Conservation (phyloP, 169 alveolate species). For the Cryptosporidium muris region DNA sequence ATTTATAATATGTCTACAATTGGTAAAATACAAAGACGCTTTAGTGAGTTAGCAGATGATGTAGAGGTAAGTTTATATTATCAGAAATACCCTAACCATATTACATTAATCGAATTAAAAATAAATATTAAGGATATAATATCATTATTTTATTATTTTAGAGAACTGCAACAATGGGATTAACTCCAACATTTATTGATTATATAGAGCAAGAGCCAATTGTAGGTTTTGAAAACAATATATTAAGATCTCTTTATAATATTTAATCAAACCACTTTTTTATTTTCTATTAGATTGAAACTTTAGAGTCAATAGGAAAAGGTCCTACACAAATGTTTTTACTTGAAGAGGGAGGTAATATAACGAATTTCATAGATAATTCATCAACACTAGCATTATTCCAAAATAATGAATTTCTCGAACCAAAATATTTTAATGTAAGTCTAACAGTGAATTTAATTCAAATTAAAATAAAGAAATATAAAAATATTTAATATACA, state of each 20-base stretch:
- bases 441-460: conserved; percentile 6
- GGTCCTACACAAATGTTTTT: conserved; percentile 42
- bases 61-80: conserved; percentile 40
- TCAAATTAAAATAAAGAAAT: background rate
- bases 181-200: conserved; percentile 65
- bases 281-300: conserved; percentile 5
- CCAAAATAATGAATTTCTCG: conserved; percentile 35
- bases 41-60: conserved; percentile 39
- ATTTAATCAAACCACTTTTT: background rate
- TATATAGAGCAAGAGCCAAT: conserved; percentile 67
- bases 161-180: conserved; percentile 52
- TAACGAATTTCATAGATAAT: conserved; percentile 39
- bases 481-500: too few species aligned
- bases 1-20: conserved; percentile 63
- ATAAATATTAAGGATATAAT: too few species aligned
- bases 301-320: conserved; percentile 46
- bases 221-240: conserved; percentile 28
- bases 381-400: conserved; percentile 42
- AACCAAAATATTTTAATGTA: conserved; percentile 47
- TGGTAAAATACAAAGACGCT: conserved; percentile 61
- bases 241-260: background rate
- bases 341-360: conserved; percentile 59
- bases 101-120: background rate
- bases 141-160: background rate
- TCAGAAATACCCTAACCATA: background rate